Percentiles rank a stretch among this genome's conserved stretches.
These are phyloP conservation scores for Pichia exigua DNA, from an alignment of 805 yeast genomes.

Conservation along the genomic window DNA sequence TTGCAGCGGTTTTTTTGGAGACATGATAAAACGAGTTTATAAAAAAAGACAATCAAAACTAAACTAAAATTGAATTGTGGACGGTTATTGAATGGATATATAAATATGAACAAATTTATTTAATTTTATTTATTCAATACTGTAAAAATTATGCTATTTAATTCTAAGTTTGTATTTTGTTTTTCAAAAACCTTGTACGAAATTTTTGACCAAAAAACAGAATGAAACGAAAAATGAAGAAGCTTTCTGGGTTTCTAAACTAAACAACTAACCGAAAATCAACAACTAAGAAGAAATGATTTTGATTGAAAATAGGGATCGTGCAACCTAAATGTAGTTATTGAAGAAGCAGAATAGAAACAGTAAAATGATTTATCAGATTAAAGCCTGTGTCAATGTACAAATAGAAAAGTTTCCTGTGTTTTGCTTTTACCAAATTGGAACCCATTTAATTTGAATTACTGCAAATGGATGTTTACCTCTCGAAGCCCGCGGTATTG, in stretches of 20 bases:
- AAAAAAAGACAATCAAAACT: neutral
- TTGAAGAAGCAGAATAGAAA: neutral
- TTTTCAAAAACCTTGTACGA: neutral
- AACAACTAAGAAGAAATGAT: neutral
- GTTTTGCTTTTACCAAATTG: constrained; percentile 8
- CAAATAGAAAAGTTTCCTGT: neutral
- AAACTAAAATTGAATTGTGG: neutral
- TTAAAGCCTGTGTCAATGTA: neutral
- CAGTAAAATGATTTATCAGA: neutral
- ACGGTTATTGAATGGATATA: no score
- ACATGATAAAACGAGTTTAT: constrained; percentile 14
- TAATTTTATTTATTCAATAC: neutral
- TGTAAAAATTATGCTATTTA: neutral
- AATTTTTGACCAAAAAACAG: neutral
- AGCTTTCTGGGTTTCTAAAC: neutral
- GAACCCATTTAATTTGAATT: neutral
- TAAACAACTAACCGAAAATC: neutral
- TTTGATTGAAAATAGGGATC: neutral
- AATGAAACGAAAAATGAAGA: neutral
- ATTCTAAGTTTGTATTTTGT: neutral
- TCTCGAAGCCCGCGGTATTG: neutral
- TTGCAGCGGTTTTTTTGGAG: constrained; percentile 38
- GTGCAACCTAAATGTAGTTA: neutral
- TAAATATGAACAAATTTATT: neutral
- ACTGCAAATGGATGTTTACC: neutral